Evolutionary conservation across 305 asterid genomes (phyloP), one percentile per base, ranked within the genome.

Genomic region (Withania somnifera): DNA sequence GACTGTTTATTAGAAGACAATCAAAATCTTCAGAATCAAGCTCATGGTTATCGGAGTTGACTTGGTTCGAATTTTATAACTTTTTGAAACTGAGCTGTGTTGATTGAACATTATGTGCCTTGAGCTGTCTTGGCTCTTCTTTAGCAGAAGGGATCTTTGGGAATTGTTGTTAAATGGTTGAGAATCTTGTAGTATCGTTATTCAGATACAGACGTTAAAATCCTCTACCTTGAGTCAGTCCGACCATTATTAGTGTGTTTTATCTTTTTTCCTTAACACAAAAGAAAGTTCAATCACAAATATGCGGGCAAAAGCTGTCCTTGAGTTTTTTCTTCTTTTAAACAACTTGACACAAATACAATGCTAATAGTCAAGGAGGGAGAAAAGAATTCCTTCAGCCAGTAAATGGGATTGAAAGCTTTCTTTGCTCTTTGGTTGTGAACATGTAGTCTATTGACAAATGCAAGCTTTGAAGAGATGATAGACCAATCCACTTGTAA

Each of bases 1-100:
- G 98, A 94, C 83, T 91, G 94, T 9, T 88, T 94, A 17, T 86
- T 96, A 87, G 98, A 93, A 85, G 99, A 93, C 82, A 95, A 95
- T 86, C 97, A 95, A 79, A 91, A 87, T 86, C 98, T 96, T 83
- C 98, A 96, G 88, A 87, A 79, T 76, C 98, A 91, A 76, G 87
- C 87, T 60, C 85, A 32, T 60, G 95, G 93, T 4, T 82, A 84
- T 51, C 63, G 80, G 45, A 75, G 61, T 75, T 75, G 80, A 75
- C 91, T 45, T 60, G 56, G 60, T 56, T 61, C 77, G 77, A 83
- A 81, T 81, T 77, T 77, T 71, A 80, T 38, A 77, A 45, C 54
- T 80, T 80, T 50, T 77, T 54, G 34, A 67, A 58, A 34, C 14
- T 28, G 32, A 50, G 26, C 75, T 26, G 26, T 32, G 45, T 63